Evolutionary conservation across 306 rosid genomes (phyloP), one percentile per base, ranked within the genome.

Genomic region (Albizia julibrissin): DNA sequence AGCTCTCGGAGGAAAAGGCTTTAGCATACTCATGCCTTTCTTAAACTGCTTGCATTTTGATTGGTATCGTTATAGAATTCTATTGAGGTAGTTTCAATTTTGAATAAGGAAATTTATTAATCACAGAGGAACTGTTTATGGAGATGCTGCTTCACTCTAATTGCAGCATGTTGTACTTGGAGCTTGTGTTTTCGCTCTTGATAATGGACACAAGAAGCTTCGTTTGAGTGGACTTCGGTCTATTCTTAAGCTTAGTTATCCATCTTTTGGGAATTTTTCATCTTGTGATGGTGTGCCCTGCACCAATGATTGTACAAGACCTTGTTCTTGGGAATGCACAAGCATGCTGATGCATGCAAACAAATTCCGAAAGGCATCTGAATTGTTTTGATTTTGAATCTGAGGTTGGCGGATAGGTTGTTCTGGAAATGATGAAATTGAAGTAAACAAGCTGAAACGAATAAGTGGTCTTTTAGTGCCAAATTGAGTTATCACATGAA

Each of bases 11-110:
- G 93, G 99, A 96, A 42, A 96, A 96, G 88, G 93, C 85, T 6
- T 83, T 96, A 86, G 99, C 99, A 21, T 94, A 96, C 87, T 92
- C 98, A 13, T 94, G 98, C 92, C 95, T 94, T 81, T 87, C 95
- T 14, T 92, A 86, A 82, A 77, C 49, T 68, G 73, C 75, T 54
- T 79, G 50, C 68, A 42, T 66, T 18, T 65, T 74, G 26, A 50
- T 16, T 43, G 34, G 44, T 16, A 64, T 31, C 78, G 31, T 62
- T 47, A 80, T 72, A 54, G 64, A 98, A 75, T 80, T 61, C 22
- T 21, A 52, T 46, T 72, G 79, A 78, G 39, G 85, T 79, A 74
- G 86, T 87, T 82, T 66, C 84, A 81, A 71, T 88, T 89, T 89
- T 91, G 88, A 91, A 91, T 90, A 90, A 91, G 83, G 85, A 80